Base-by-base conservation (phyloP, 2,329 filamentous ascomycete genomes). In the Moelleriella libera region DNA sequence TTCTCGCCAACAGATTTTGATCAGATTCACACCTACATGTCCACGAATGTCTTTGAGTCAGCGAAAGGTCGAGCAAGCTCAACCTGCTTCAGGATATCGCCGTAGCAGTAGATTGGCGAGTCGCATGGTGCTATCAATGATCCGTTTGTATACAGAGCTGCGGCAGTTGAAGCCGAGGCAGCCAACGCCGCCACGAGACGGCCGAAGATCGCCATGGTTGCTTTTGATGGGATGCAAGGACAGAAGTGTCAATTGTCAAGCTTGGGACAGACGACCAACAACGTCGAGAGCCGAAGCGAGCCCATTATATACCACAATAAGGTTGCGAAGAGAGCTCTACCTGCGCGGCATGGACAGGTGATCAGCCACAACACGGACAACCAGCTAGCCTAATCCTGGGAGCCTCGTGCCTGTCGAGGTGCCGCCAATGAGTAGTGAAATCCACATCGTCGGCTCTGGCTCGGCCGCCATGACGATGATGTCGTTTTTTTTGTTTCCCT, bases 21-120 rank as follows among this genome's bases (percentile, higher is more conserved):
- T 9, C 12, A 39, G 8, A 28, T 21, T 30, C 4, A 28, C 28
- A 63, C 68, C 64, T 65, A 78, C 76, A 83, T 78, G 58, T 85
- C 81, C 42, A 84, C 81, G 58, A 83, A 84, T 1, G 79, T 83
- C 68, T 84, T 85, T 50, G 79, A 83, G 63, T 84, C 81, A 11
- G 68, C 63, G 53, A 83, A 84, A 0, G 80, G 80, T 29, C 66
- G 67, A 2, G 80, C 80, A 8, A 83, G 66, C 63, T 84, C 72
- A 44, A 85, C 73, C 51, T 77, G 69, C 50, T 71, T 68, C 3
- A 85, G 68, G 10, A 84, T 69, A 0, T 82, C 75, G 44, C 81
- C 81, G 52, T 79, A 71, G 58, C 81, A 85, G 62, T 84, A 85
- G 21, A 84, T 68, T 12, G 77, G 73, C 7, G 80, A 83, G 58